phyloP scores from a whole-genome alignment of 805 yeast genomes.

The Teunomyces lycoperdinae region DNA sequence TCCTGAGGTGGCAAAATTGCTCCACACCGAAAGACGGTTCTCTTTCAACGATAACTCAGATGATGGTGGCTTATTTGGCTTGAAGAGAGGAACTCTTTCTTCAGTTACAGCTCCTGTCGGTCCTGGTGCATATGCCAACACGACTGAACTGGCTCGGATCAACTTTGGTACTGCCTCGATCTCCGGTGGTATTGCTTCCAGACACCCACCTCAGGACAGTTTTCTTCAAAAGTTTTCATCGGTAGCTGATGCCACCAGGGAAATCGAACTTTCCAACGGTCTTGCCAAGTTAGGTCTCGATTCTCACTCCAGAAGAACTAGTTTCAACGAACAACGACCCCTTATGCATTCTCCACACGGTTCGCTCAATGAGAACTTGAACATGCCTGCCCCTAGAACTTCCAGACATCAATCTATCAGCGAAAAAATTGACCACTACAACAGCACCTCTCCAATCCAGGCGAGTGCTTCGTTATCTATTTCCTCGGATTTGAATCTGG shows the following conservation, averaged over 20 bases:
- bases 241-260: slow-evolving; percentile 69
- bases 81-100: slow-evolving; percentile 46
- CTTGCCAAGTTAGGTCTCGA: slow-evolving; percentile 36
- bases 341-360: slow-evolving; percentile 34
- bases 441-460: slow-evolving; percentile 43
- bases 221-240: slow-evolving; percentile 62
- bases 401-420: slow-evolving; percentile 53
- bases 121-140: slow-evolving; percentile 17
- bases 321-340: slow-evolving; percentile 35
- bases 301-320: slow-evolving; percentile 46
- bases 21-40: slow-evolving; percentile 29
- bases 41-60: slow-evolving; percentile 45
- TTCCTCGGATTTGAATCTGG: slow-evolving; percentile 23
- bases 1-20: slow-evolving; percentile 35
- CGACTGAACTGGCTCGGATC: slow-evolving; percentile 21
- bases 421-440: slow-evolving; percentile 62
- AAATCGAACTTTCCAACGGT: slow-evolving; percentile 50
- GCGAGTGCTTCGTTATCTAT: slow-evolving; percentile 37
- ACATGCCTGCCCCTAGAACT: slow-evolving; percentile 31
- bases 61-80: slow-evolving; percentile 44
- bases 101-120: slow-evolving; percentile 44
- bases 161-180: slow-evolving; percentile 61
- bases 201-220: slow-evolving; percentile 46
- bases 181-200: slow-evolving; percentile 50
- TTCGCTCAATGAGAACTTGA: slow-evolving; percentile 42